Percentiles rank a stretch among this genome's conserved stretches.
Conservation (phyloP, 2,329 filamentous ascomycete genomes). For the Pestalotiopsis sp. region DNA sequence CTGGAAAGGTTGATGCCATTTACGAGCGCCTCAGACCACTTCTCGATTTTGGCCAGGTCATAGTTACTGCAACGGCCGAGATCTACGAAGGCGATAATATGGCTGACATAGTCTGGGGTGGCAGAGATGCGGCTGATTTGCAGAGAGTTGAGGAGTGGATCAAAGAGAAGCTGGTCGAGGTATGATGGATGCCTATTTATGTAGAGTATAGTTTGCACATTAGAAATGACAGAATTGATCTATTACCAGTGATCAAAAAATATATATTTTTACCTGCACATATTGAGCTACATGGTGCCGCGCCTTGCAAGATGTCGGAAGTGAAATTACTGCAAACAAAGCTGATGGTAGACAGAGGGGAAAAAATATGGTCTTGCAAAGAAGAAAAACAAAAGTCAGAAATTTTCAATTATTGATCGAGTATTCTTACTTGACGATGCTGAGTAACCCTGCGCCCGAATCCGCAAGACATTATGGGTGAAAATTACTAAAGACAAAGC, state of each 20-base stretch:
- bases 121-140: conserved; percentile 18
- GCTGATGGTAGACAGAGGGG: no score
- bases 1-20: conserved; percentile 20
- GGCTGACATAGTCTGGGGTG: conserved; percentile 27
- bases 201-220: not conserved
- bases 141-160: conserved; percentile 16
- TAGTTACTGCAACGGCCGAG: conserved; percentile 24
- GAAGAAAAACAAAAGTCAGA: no score
- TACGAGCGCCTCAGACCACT: conserved; percentile 19
- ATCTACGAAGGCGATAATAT: conserved; percentile 22
- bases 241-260: not conserved
- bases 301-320: no score
- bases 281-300: no score
- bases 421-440: no score
- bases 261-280: no score
- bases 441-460: no score
- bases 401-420: no score
- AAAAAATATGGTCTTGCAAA: no score
- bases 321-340: no score
- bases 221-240: not conserved
- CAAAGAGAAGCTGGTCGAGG: conserved; percentile 5
- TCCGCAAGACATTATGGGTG: no score
- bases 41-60: conserved; percentile 18
- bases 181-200: not conserved
- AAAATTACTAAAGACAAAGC: not conserved